Evolutionary conservation across 2,329 filamentous ascomycete genomes (phyloP), one percentile per base, ranked within the genome.

Genomic region (Aspergillus ibericus): DNA sequence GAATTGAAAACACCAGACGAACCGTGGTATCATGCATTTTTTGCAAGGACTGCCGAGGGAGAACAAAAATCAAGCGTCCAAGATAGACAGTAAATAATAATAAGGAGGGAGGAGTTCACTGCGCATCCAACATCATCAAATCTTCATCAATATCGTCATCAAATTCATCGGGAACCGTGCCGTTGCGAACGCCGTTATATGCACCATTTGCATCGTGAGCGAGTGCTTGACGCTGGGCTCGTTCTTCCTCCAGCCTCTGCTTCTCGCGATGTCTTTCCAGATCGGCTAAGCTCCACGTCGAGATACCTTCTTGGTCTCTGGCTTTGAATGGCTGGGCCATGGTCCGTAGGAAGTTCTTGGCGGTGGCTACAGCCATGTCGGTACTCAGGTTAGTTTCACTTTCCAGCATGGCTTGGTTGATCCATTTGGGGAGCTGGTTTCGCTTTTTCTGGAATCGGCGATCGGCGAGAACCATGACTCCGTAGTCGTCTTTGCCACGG

Each of bases 401-500:
- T 51, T 96, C 92, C 32, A 90, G 81, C 60, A 99, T 83, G 3
- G 90, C 92, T 71, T 96, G 90, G 63, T 88, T 90, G 70, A 99
- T 99, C 95, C 95, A 99, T 73, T 96, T 96, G 10, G 95, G 95
- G 27, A 99, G 81, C 77, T 99, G 96, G 3, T 77, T 82, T 36
- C 92, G 84, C 78, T 98, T 98, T 79, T 95, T 96, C 72, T 92
- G 88, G 75, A 97, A 99, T 16, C 95, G 87, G 42, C 91, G 88
- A 74, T 99, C 95, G 2, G 96, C 95, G 27, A 99, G 82, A 4
- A 99, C 93, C 95, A 99, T 99, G 80, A 99, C 91, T n/a, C 95
- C 95, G 75, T 99, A 99, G 76, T 99, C 95, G 72, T 99, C 96
- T 75, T 99, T 99, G 22, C 95, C 95, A 68, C 95, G 85, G 62